Evolutionary conservation across 352 stramenopile genomes (phyloP).

Genomic region (Phytophthora cryptogea): DNA sequence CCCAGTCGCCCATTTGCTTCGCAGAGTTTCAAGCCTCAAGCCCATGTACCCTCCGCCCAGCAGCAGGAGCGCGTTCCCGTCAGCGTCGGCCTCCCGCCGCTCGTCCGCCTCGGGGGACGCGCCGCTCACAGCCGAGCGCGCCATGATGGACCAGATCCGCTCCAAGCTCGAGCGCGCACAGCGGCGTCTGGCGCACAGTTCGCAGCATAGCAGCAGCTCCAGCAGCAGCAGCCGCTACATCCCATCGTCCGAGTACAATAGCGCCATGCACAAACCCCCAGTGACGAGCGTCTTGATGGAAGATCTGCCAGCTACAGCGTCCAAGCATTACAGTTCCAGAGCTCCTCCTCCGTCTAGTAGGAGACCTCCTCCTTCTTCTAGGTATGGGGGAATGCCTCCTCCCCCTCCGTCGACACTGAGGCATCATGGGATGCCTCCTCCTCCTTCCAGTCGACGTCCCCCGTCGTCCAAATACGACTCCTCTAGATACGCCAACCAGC

Average conservation of each 20-base stretch:
- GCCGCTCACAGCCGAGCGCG: slow-evolving; percentile 59
- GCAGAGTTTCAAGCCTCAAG: too few species aligned
- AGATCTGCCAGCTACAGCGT: slow-evolving; percentile 41
- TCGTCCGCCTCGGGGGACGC: slow-evolving; percentile 11
- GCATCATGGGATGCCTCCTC: slow-evolving; percentile 7
- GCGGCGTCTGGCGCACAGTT: slow-evolving; percentile 48
- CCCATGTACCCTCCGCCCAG: slow-evolving; percentile 20
- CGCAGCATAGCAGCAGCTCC: slow-evolving; percentile 17
- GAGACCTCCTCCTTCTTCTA: neutral
- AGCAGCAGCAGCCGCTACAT: slow-evolving; percentile 41
- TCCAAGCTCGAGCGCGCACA: slow-evolving; percentile 69
- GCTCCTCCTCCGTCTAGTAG: slow-evolving; percentile 12
- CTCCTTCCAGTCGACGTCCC: slow-evolving; percentile 9
- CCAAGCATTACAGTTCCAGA: slow-evolving; percentile 18
- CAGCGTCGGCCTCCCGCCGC: slow-evolving; percentile 9
- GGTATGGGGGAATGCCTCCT: neutral
- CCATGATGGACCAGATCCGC: slow-evolving; percentile 77
- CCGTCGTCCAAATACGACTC: slow-evolving; percentile 24
- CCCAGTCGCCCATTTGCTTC: slow-evolving; percentile 22
- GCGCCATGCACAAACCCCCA: slow-evolving; percentile 26
- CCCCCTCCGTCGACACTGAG: slow-evolving; percentile 2
- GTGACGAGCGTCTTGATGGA: slow-evolving; percentile 49
- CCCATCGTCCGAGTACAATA: slow-evolving; percentile 40
- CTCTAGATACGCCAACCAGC: slow-evolving; percentile 37
- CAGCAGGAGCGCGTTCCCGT: slow-evolving; percentile 12